These are phyloP conservation scores for Gossypium davidsonii DNA, from an alignment of 441 rosid genomes.

Conservation along the genomic window DNA sequence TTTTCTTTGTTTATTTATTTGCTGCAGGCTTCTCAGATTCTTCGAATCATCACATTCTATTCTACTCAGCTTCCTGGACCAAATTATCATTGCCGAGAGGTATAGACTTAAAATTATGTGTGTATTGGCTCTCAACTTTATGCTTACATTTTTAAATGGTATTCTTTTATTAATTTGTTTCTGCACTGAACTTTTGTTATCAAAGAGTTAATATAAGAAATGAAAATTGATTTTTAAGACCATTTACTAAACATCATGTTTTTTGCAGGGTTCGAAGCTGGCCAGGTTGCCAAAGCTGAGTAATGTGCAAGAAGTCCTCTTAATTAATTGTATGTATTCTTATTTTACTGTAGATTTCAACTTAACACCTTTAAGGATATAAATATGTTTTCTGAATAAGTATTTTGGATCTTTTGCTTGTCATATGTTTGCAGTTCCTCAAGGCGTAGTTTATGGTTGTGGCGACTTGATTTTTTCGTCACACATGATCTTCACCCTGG, in stretches of 20 bases:
- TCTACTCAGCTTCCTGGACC: conserved; percentile 99
- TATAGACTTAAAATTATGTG: conserved; percentile 20
- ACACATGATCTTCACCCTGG: conserved; percentile 94
- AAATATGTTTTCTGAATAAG: neutral
- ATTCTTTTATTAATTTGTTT: neutral
- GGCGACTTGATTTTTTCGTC: conserved; percentile 99
- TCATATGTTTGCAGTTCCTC: conserved; percentile 66
- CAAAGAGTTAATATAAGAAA: neutral
- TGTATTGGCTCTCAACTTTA: neutral
- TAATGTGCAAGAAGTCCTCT: conserved; percentile 56
- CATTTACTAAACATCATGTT: conserved; percentile 13
- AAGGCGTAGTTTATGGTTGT: conserved; percentile 80
- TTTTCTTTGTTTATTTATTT: conserved; percentile 7
- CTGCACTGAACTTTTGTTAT: neutral
- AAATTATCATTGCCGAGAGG: conserved; percentile 97
- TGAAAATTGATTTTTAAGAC: conserved; percentile 10
- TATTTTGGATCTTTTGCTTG: conserved; percentile 21
- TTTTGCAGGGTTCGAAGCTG: conserved; percentile 74
- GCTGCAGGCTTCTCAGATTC: conserved; percentile 72
- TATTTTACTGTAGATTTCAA: conserved; percentile 1
- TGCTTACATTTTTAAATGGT: neutral
- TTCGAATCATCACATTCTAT: conserved; percentile 85
- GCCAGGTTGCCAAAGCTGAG: conserved; percentile 80
- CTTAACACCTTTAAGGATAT: neutral
- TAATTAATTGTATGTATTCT: conserved; percentile 64